Conservation (phyloP, 176 grass and related monocot species). For the Oropetium thomaeum region DNA sequence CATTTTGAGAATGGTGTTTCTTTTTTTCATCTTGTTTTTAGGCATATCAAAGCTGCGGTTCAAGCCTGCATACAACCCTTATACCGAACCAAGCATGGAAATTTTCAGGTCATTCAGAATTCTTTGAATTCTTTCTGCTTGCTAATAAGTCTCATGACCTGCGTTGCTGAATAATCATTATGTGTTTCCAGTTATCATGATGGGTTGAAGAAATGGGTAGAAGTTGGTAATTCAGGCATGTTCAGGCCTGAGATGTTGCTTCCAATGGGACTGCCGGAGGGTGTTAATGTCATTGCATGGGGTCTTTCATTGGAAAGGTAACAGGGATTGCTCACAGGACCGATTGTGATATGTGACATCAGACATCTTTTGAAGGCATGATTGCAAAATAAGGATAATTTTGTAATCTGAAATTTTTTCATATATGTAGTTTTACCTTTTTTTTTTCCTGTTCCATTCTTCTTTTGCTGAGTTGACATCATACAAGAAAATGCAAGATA, state of each 20-base stretch:
- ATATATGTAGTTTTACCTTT: neutral
- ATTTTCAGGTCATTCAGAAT: constrained; percentile 66
- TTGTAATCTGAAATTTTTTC: neutral
- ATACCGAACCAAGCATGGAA: constrained; percentile 97
- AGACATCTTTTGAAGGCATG: neutral
- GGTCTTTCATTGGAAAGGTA: constrained; percentile 98
- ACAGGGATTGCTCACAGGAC: neutral
- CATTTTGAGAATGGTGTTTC: neutral
- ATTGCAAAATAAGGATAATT: neutral
- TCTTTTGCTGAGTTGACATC: neutral
- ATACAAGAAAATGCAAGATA: neutral
- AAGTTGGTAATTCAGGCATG: constrained; percentile 96
- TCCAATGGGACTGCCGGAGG: constrained; percentile 89
- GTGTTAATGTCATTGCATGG: constrained; percentile 99
- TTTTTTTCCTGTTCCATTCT: neutral
- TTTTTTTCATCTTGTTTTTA: constrained; percentile 26
- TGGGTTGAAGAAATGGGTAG: constrained; percentile 92
- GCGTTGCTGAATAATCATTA: constrained; percentile 1
- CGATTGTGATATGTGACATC: neutral
- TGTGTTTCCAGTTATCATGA: constrained; percentile 77
- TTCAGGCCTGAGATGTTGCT: constrained; percentile 98
- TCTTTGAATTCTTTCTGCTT: neutral
- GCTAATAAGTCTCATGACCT: neutral
- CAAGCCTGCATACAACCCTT: constrained; percentile 98
- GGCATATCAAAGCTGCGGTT: constrained; percentile 90